These are phyloP conservation scores for Penicillium verhagenii DNA, from an alignment of 495 filamentous ascomycete genomes.

Conservation along the genomic window DNA sequence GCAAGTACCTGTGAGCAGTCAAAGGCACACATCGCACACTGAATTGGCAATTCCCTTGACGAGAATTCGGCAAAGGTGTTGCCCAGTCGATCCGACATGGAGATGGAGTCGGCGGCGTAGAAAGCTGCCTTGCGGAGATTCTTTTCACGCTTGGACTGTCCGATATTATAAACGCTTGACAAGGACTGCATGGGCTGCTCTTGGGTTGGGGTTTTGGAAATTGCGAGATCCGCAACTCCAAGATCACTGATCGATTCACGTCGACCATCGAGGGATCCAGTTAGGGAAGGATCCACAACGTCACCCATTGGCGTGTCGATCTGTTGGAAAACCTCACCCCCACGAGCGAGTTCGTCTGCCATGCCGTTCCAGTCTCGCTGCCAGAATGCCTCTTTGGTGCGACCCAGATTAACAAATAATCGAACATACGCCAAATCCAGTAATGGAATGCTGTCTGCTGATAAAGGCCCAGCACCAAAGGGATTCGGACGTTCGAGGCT, in stretches of 20 bases:
- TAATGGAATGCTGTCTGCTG: slow-evolving; percentile 92
- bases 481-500: slow-evolving; percentile 88
- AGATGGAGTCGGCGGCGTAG: slow-evolving; percentile 89
- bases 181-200: slow-evolving; percentile 36
- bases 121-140: slow-evolving; percentile 92
- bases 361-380: slow-evolving; percentile 90
- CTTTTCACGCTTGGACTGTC: slow-evolving; percentile 69
- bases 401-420: slow-evolving; percentile 87
- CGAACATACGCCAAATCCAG: slow-evolving; percentile 92
- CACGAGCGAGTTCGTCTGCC: slow-evolving; percentile 84
- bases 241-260: slow-evolving; percentile 42
- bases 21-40: slow-evolving; percentile 89
- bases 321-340: slow-evolving; percentile 72
- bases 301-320: slow-evolving; percentile 50
- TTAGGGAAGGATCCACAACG: slow-evolving; percentile 34
- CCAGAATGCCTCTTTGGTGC: slow-evolving; percentile 93
- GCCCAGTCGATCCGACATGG: slow-evolving; percentile 84
- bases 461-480: slow-evolving; percentile 81
- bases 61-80: slow-evolving; percentile 84
- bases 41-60: slow-evolving; percentile 86
- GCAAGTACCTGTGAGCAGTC: slow-evolving; percentile 97
- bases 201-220: slow-evolving; percentile 44
- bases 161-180: slow-evolving; percentile 33
- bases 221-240: slow-evolving; percentile 41
- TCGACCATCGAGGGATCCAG: slow-evolving; percentile 22